Base-by-base conservation (phyloP, 768 basidiomycete species). In the Candolleomyces eurysporus region DNA sequence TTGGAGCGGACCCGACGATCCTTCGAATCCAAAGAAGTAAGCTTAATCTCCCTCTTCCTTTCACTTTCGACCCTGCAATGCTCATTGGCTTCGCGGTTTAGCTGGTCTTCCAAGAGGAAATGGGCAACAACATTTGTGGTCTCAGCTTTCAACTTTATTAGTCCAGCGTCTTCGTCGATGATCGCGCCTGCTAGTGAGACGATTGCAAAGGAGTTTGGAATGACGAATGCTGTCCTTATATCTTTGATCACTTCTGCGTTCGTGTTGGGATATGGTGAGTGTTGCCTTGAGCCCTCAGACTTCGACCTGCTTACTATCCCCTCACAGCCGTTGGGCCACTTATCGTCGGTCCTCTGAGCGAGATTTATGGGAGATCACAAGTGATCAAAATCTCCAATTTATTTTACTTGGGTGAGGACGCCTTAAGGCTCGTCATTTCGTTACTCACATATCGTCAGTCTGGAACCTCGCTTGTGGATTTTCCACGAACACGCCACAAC, bases 161-260 rank as follows among this genome's bases (percentile, higher is more conserved):
- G 77, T 7, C 87, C 89, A 0, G 76, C 91, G 0, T 85, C 89
- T 0, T 92, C 91, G 5, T 83, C 89, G 5, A 90, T 90, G 85
- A 75, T 91, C 2, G 86, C 91, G 0, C 90, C 90, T 0, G 89
- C 89, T 0, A 75, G 78, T 0, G 61, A 64, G 4, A 78, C 83
- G 57, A 66, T 92, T 0, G 85, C 78, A 16, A 59, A 68, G 2
- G 71, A 83, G 21, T 86, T 91, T 62, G 78, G 82, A 1, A 79
- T 91, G 30, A 84, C 79, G 10, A 84, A 69, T 66, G 62, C 65
- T 3, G 79, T 76, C 0, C 59, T 84, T 3, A 73, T 84, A 22
- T 83, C 82, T 1, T 80, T 92, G 72, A 82, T 79, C 31, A 85
- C 82, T 0, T 88, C 87, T 0, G 81, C 79, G 1, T 81, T 79